Evolutionary conservation across 163 green algal species (phyloP).

Genomic region (Chlamydomonas reinhardtii): DNA sequence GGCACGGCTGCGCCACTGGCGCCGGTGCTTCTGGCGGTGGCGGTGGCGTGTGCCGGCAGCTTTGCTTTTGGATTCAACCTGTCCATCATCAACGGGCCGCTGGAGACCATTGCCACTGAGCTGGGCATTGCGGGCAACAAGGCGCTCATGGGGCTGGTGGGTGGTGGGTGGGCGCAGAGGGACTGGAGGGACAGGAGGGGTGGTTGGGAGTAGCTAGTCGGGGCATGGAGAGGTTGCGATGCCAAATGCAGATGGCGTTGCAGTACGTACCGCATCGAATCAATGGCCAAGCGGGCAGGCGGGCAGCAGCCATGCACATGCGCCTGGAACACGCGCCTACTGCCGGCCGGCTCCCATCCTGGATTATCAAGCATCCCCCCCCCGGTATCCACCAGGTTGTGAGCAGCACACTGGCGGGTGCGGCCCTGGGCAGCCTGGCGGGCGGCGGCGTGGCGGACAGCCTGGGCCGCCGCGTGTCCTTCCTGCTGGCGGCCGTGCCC

Average conservation of each 20-base stretch:
- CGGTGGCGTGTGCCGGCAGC: conserved; percentile 82
- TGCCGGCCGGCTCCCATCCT: neutral
- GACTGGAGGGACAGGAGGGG: too few species aligned
- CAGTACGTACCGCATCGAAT: too few species aligned
- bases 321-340: too few species aligned
- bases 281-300: too few species aligned
- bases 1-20: conserved; percentile 34
- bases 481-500: conserved; percentile 83
- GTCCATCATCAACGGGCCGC: conserved; percentile 93
- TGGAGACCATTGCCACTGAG: conserved; percentile 85
- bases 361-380: neutral
- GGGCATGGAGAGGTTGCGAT: too few species aligned
- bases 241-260: too few species aligned
- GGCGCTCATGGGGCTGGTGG: conserved; percentile 81
- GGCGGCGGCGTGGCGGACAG: conserved; percentile 86
- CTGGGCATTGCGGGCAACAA: conserved; percentile 88
- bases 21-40: conserved; percentile 72
- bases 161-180: neutral
- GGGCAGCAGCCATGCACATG: too few species aligned
- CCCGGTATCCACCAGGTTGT: conserved; percentile 81
- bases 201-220: too few species aligned
- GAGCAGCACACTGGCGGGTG: conserved; percentile 85
- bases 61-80: conserved; percentile 96
- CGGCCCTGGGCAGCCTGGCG: conserved; percentile 83
- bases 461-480: conserved; percentile 82